Base-by-base conservation (phyloP, 108 stramenopile species). In the Cafeteria roenbergensis region DNA sequence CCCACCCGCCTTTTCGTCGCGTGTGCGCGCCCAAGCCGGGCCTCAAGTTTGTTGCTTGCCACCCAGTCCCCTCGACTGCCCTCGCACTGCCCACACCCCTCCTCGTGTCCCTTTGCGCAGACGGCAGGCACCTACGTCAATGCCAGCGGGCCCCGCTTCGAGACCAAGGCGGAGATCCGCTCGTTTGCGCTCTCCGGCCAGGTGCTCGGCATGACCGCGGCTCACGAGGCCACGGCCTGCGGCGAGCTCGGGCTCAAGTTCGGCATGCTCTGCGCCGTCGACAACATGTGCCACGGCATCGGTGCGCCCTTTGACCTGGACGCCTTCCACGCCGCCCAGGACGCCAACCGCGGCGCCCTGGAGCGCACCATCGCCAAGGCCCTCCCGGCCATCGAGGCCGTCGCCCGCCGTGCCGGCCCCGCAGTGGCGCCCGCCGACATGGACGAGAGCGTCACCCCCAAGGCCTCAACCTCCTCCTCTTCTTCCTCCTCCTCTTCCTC, bases 121-220 rank as follows among this genome's bases (percentile, higher is more conserved):
- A 34, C 30, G 9, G 68, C 35, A 20, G 68, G 68, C 38, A 36
- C 42, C 28, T 69, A 69, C 48, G 61, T 69, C 31, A 69, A 69
- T 64, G 48, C 62, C 14, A 51, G n/a, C 25, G 68, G 68, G 25
- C 68, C 68, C 17, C 68, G 68, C 32, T 69, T 69, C 42, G 68
- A 69, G 62, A 69, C 68, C 61, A 69, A 69, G 62, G 58, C 68
- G 20, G 68, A 69, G 52, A 63, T 69, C 62, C 61, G 61, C 37
- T 34, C 50, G 34, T 34, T 69, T 29, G 67, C 68, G 25, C 54
- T 34, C 21, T 34, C n/a, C 33, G 68, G 68, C 3, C 64, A 69
- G 14, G 26, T 69, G 27, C 20, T 69, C 20, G 68, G 68, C 31
- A 69, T 69, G 68, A 69, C 68, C 3, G 68, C 26, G 20, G 68